Evolutionary conservation across 2,329 filamentous ascomycete genomes (phyloP).

Genomic region (Paracoccidioides brasiliensis): DNA sequence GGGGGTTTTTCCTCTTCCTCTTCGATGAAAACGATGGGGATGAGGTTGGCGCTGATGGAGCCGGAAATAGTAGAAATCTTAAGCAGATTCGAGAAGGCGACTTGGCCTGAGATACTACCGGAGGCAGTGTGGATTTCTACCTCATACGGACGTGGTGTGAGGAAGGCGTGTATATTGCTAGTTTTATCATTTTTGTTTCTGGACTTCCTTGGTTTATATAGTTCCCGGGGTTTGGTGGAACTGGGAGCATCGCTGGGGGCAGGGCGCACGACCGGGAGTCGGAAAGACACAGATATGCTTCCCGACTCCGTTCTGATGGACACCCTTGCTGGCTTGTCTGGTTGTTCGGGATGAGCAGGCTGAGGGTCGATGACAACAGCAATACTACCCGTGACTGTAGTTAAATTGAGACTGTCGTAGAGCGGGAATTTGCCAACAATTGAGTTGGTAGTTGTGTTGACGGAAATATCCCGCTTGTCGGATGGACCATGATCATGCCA

Average conservation of each 20-base stretch:
- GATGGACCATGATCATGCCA: constrained; percentile 1
- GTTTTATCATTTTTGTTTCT: not conserved
- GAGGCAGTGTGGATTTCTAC: constrained; percentile 18
- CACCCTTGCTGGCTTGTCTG: constrained; percentile 18
- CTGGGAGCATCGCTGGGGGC: not conserved
- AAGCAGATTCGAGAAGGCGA: constrained; percentile 37
- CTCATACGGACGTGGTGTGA: constrained; percentile 15
- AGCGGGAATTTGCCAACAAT: constrained; percentile 21
- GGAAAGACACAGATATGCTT: constrained; percentile 17
- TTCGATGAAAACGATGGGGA: constrained; percentile 22
- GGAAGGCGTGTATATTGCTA: not conserved
- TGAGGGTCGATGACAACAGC: constrained; percentile 20
- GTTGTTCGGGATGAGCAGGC: constrained; percentile 16
- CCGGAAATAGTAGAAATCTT: constrained; percentile 37
- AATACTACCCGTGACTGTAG: constrained; percentile 20
- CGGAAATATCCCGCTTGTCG: constrained; percentile 10
- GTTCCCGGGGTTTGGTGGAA: not conserved
- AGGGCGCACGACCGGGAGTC: not conserved
- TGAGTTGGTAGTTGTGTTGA: constrained; percentile 10
- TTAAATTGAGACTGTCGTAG: constrained; percentile 20
- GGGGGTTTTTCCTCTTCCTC: not conserved
- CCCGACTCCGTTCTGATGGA: constrained; percentile 17
- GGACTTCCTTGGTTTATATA: not conserved
- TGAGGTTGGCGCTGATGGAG: constrained; percentile 37
- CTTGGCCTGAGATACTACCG: constrained; percentile 25